phyloP scores from a whole-genome alignment of 306 rosid genomes.

The Cicer cuneatum region DNA sequence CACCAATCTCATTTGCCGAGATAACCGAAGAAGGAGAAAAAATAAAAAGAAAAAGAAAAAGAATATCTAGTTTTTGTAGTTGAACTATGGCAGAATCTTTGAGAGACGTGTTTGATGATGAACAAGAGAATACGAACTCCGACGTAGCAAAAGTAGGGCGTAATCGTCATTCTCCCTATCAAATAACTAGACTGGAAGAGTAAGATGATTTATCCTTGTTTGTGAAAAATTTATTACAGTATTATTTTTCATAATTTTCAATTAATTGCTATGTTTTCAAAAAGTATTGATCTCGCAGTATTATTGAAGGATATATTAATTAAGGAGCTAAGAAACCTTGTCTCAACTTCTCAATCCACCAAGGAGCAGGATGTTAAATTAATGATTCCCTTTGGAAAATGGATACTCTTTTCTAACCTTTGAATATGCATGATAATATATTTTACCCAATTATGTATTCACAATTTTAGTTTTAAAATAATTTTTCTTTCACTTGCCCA shows the following conservation, averaged over 20 bases:
- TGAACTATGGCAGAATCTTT: constrained; percentile 42
- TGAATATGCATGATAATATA: no score
- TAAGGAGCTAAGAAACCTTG: no score
- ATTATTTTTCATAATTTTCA: not conserved
- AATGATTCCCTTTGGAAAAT: no score
- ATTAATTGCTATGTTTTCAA: not conserved
- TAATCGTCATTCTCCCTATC: constrained; percentile 56
- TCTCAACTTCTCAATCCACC: no score
- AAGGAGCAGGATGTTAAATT: no score
- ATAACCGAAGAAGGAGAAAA: not conserved
- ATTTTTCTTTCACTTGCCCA: no score
- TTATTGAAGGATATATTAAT: no score
- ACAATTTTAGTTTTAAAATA: no score
- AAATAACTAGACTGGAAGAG: constrained; percentile 66
- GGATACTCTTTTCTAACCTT: no score
- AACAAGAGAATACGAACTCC: constrained; percentile 42
- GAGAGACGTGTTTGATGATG: constrained; percentile 53
- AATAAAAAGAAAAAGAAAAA: not conserved
- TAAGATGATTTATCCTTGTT: constrained; percentile 41
- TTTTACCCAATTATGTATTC: no score
- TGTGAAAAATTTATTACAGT: not conserved
- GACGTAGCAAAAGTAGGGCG: constrained; percentile 38
- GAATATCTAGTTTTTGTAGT: no score
- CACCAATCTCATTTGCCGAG: not conserved
- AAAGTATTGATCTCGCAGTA: not conserved